Conservation (phyloP, 495 filamentous ascomycete species). For the Chaetomium fimeti region DNA sequence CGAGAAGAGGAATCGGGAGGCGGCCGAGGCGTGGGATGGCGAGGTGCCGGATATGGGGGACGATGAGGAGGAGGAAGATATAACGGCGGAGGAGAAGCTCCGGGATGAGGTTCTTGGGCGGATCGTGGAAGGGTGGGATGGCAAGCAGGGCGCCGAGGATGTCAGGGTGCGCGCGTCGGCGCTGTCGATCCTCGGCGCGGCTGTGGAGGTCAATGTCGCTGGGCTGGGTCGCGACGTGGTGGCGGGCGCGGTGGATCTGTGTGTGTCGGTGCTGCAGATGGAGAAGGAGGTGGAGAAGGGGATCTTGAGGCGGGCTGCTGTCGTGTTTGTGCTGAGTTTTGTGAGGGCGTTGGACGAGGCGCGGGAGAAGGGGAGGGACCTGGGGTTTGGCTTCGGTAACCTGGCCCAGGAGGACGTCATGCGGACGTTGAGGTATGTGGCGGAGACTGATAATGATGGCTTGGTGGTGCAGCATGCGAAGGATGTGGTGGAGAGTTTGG, state of each 20-base stretch:
- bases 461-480: constrained; percentile 70
- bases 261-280: constrained; percentile 62
- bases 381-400: constrained; percentile 62
- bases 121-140: constrained; percentile 74
- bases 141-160: constrained; percentile 68
- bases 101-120: constrained; percentile 56
- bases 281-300: constrained; percentile 63
- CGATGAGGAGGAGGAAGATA: constrained; percentile 24
- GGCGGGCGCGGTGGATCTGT: constrained; percentile 62
- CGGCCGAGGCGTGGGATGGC: constrained; percentile 55
- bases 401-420: constrained; percentile 61
- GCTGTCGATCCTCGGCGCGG: constrained; percentile 65
- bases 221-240: constrained; percentile 58
- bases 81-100: constrained; percentile 47
- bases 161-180: constrained; percentile 75
- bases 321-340: constrained; percentile 64
- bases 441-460: constrained; percentile 66
- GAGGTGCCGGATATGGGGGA: constrained; percentile 48
- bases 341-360: constrained; percentile 63
- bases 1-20: constrained; percentile 50
- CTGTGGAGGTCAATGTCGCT: constrained; percentile 63
- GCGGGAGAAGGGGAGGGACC: constrained; percentile 49
- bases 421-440: constrained; percentile 63
- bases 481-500: constrained; percentile 68
- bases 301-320: constrained; percentile 72